Conservation (phyloP, 441 rosid genomes). For the Rhodomyrtus psidioides region DNA sequence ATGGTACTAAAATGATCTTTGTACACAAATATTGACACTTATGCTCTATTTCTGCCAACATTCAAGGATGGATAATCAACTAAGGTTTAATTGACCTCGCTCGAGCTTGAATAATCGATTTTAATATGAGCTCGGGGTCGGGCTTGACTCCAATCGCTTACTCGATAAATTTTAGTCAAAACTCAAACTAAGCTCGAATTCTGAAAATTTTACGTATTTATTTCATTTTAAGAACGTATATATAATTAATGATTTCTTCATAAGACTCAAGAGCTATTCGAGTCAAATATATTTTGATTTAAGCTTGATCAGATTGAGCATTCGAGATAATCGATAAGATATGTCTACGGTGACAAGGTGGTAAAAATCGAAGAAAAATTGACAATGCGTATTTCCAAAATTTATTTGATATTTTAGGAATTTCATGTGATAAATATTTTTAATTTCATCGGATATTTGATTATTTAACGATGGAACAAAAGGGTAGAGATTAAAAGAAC, state of each 20-base stretch:
- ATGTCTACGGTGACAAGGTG: no score
- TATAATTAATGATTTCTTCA: not conserved
- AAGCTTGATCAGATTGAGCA: not conserved
- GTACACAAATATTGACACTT: no score
- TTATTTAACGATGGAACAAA: no score
- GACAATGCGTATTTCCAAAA: no score
- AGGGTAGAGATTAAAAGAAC: no score
- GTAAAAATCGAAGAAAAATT: no score
- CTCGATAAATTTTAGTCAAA: rapidly evolving
- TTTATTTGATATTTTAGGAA: no score
- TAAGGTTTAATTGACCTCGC: not conserved
- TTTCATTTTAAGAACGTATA: not conserved
- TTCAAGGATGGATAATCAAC: not conserved
- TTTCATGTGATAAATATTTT: no score
- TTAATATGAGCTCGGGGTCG: rapidly evolving
- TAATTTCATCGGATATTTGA: no score
- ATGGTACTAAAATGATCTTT: no score
- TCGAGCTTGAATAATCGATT: not conserved
- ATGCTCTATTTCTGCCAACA: no score
- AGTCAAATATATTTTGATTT: rapidly evolving
- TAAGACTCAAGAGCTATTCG: rapidly evolving
- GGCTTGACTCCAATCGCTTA: rapidly evolving
- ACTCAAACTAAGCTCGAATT: rapidly evolving
- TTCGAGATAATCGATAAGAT: not conserved
- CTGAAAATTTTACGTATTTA: not conserved